Base-by-base conservation (phyloP, 2,329 filamentous ascomycete genomes). In the Apiospora malaysiana region DNA sequence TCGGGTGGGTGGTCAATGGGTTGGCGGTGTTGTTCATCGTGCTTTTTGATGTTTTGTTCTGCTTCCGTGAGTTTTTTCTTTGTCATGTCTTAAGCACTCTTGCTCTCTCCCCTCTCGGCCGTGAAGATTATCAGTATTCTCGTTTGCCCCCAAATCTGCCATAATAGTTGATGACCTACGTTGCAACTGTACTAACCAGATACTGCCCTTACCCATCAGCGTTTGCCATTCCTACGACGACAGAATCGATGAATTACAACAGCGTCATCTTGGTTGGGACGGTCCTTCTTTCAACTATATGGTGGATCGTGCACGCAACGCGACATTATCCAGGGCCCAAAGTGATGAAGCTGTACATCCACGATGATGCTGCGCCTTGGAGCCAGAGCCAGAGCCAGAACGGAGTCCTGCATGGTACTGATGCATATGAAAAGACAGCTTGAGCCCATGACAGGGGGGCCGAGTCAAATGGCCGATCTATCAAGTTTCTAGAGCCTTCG, bases 31-130 rank as follows among this genome's bases (percentile, higher is more conserved):
- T 85, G 51, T 85, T 89, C 69, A 89, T 90, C 70, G 75, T 84
- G 1, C 79, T 88, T 25, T 90, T 90, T 74, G 82, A 87, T 69
- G 81, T 88, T n/a, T 85, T 90, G 71, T 90, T 87, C 79, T 89
- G 87, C 76, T 90, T 90, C 81, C 88, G 85, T 86, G 75, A 82
- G 84, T 81, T 32, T 66, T 25, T 16, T 32, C 3, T 65, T 4
- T 40, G 27, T 25, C 8, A 27, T 10, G 43, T 43, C 70, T 25
- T 9, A n/a, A 21, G 7, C 27, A 18, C 27, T 10, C 51, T 16
- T 14, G 6, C 49, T 14, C 7, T 37, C 4, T 16, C 25, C 49
- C 27, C 49, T 25, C 25, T 25, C 32, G 40, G 2, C 10, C 12
- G 10, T 42, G 12, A 42, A 14, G 8, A 42, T 51, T 59, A 37